Base-by-base conservation (phyloP, 2,329 filamentous ascomycete species). In the Penicillium sp. region DNA sequence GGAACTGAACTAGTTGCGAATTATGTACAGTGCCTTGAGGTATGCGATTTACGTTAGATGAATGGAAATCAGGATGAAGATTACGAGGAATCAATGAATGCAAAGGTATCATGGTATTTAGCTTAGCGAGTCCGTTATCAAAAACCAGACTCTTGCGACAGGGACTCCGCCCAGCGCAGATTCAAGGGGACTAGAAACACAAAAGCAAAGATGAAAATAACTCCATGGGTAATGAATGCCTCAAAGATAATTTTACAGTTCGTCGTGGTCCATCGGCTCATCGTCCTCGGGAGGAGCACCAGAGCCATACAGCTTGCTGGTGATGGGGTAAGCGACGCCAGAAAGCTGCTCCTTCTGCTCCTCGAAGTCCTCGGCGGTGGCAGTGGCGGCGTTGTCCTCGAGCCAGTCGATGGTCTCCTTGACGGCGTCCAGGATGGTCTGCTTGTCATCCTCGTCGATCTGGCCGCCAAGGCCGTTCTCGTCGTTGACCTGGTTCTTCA, bases 271-370 rank as follows among this genome's bases (percentile, higher is more conserved):
- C 61, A 75, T 71, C 57, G 85, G 83, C 74, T 86, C 88, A 62
- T 90, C 88, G 55, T 85, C 87, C 57, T 77, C 81, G 4, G 80
- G 79, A 53, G 79, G 84, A 68, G 81, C 82, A 65, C 83, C 85
- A 67, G 61, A 63, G 81, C 80, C 79, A 81, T 96, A 96, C 69
- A 96, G 83, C 86, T 99, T 99, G 81, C 90, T 95, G 67, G 94
- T 99, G 79, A 99, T 99, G 64, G 94, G 94, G 81, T 97, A 96
- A 48, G 94, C 94, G 61, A 96, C 89, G 75, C 89, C 88, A 67
- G 89, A 95, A 64, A 99, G 84, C 84, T 96, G 96, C 88, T 99
- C 92, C 83, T 95, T 96, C 82, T 97, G 92, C 85, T 99, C 94
- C 77, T 96, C 92, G 68, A 97, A 96, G 81, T 97, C 94, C 80